These are phyloP conservation scores for Linaria vulgaris DNA, from an alignment of 257 asterid genomes.

Conservation along the genomic window DNA sequence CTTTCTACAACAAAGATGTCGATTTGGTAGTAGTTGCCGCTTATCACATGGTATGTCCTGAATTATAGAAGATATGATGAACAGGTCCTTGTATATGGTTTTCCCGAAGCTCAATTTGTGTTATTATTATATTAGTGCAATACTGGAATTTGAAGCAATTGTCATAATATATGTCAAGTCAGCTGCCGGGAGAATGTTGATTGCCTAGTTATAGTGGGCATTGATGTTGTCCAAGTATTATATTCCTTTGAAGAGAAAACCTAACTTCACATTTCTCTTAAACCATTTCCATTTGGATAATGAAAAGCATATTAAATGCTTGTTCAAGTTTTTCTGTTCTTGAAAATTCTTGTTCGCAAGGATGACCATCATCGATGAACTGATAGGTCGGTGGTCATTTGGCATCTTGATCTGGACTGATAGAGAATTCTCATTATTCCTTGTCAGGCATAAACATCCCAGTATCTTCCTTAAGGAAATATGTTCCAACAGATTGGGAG, in stretches of 20 bases:
- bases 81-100: constrained; percentile 28
- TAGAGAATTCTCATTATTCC: constrained; percentile 2
- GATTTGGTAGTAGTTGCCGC: constrained; percentile 99
- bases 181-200: constrained; percentile 16
- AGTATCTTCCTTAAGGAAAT: constrained; percentile 60
- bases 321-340: neutral
- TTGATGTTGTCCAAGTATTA: constrained; percentile 7
- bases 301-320: neutral
- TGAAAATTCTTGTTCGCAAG: constrained; percentile 12
- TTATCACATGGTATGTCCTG: constrained; percentile 96
- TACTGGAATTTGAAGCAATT: constrained; percentile 11
- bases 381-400: neutral
- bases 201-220: constrained; percentile 5
- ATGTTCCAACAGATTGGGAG: constrained; percentile 71
- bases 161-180: constrained; percentile 1
- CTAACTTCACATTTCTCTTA: constrained; percentile 10
- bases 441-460: constrained; percentile 72
- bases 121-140: constrained; percentile 20
- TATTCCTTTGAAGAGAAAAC: neutral
- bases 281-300: constrained; percentile 9
- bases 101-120: constrained; percentile 20
- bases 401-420: constrained; percentile 15
- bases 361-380: constrained; percentile 16
- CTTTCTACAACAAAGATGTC: constrained; percentile 98
- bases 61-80: constrained; percentile 30